Percentiles rank a stretch among this genome's conserved stretches.
These are phyloP conservation scores for Hypoxylon sp. DNA, from an alignment of 2,329 filamentous ascomycete species.

Conservation along the genomic window DNA sequence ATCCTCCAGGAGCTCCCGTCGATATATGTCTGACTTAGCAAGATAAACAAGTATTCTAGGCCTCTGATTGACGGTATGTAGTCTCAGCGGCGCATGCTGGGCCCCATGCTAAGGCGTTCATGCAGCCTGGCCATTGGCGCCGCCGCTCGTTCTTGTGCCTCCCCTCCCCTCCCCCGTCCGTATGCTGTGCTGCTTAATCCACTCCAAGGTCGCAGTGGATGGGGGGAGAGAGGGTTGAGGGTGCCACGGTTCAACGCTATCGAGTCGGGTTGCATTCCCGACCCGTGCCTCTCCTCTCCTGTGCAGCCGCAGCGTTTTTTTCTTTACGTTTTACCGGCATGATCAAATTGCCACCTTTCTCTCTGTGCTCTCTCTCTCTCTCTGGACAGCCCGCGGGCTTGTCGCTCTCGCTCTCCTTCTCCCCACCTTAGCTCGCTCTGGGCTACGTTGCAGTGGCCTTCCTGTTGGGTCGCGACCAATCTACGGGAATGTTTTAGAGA, in stretches of 20 bases:
- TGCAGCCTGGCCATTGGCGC: conserved; percentile 41
- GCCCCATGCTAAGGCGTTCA: conserved; percentile 43
- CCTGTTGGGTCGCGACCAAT: conserved; percentile 37
- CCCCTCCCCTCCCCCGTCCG: conserved; percentile 21
- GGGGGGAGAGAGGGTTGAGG: too few relatives aligned
- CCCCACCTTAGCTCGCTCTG: not conserved
- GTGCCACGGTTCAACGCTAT: conserved; percentile 33
- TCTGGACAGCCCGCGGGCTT: conserved; percentile 24
- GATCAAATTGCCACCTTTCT: conserved; percentile 40
- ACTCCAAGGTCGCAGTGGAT: conserved; percentile 31
- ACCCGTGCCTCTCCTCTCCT: conserved; percentile 38
- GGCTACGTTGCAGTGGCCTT: conserved; percentile 36
- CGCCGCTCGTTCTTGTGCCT: conserved; percentile 35
- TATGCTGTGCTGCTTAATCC: conserved; percentile 34
- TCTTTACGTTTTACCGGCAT: conserved; percentile 46
- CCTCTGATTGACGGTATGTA: conserved; percentile 21
- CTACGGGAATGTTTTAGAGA: conserved; percentile 34
- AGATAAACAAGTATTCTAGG: conserved; percentile 5
- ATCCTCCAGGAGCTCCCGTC: conserved; percentile 30
- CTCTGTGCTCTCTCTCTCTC: conserved; percentile 18
- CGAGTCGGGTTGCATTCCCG: conserved; percentile 42
- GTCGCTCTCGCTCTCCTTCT: conserved; percentile 24
- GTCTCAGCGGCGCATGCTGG: conserved; percentile 26
- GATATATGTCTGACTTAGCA: conserved; percentile 3
- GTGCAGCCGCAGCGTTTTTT: conserved; percentile 42